Conservation (phyloP, 148 eudicot species). For the Cornus florida region DNA sequence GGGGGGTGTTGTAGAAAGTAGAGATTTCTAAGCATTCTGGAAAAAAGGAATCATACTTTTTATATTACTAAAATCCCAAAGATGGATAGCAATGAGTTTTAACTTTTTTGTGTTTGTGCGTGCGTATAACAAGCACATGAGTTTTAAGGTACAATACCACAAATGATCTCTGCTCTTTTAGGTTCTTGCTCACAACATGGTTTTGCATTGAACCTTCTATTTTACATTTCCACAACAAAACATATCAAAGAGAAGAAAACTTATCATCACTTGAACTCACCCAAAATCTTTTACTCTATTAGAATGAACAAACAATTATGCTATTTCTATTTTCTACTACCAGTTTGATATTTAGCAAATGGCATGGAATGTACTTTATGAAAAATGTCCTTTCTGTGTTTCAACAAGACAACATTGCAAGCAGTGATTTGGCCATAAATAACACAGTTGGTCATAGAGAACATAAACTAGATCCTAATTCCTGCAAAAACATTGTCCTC, state of each 20-base stretch:
- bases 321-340: neutral
- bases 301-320: neutral
- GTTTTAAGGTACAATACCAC: no score
- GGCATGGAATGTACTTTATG: neutral
- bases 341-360: neutral
- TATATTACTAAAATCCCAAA: neutral
- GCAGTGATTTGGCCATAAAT: neutral
- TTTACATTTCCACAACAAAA: neutral
- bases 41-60: no score
- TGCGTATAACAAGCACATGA: no score
- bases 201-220: neutral
- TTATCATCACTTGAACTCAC: neutral
- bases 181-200: neutral
- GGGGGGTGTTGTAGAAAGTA: no score
- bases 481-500: neutral
- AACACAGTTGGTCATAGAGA: no score
- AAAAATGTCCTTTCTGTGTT: neutral
- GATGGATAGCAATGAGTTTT: neutral
- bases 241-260: neutral
- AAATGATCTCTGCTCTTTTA: no score
- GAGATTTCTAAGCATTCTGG: neutral
- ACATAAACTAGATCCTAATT: no score
- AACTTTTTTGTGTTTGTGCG: no score
- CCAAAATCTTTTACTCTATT: neutral
- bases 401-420: no score